A percentile compares a stretch with the other conserved stretches of the same genome.
These are phyloP conservation scores for Colletotrichum chlorophyti DNA, from an alignment of 2,329 filamentous ascomycete species.

Conservation along the genomic window DNA sequence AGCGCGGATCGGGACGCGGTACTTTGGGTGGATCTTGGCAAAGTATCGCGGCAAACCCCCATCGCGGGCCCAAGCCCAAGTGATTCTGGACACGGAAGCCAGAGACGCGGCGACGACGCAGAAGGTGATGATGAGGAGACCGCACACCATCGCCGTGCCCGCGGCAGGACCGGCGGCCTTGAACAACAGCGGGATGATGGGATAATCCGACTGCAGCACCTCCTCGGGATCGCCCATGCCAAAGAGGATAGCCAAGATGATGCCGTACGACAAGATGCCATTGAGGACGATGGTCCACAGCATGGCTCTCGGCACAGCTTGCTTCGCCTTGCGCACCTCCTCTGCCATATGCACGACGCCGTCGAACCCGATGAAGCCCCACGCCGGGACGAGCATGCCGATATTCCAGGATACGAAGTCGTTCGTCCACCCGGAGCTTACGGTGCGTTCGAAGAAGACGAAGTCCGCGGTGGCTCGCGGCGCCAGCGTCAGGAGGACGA, in stretches of 20 bases:
- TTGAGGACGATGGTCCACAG: conserved; percentile 32
- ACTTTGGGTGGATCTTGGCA: conserved; percentile 17
- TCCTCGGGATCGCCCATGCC: conserved; percentile 25
- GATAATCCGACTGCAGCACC: conserved; percentile 17
- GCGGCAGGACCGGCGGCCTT: conserved; percentile 13
- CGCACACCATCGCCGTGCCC: conserved; percentile 24
- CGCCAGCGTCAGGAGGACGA: conserved; percentile 14
- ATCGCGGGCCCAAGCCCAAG: conserved; percentile 22
- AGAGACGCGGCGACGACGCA: conserved; percentile 42
- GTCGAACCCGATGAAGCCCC: conserved; percentile 25
- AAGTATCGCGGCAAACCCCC: conserved; percentile 23
- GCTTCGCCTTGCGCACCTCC: conserved; percentile 27
- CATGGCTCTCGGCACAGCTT: conserved; percentile 27
- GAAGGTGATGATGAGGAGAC: conserved; percentile 23
- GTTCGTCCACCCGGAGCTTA: conserved; percentile 26
- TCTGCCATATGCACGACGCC: conserved; percentile 31
- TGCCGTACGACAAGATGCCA: conserved; percentile 44
- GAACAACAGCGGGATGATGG: conserved; percentile 22
- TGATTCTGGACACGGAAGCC: conserved; percentile 34
- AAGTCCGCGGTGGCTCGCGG: conserved; percentile 22
- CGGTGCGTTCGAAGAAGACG: conserved; percentile 25
- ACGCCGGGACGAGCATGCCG: conserved; percentile 25
- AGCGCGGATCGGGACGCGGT: conserved; percentile 19
- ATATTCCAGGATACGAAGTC: conserved; percentile 28
- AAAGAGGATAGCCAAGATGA: conserved; percentile 22